Base-by-base conservation (phyloP, 192 early-diverging fungal genomes). In the Coemansia sp. region DNA sequence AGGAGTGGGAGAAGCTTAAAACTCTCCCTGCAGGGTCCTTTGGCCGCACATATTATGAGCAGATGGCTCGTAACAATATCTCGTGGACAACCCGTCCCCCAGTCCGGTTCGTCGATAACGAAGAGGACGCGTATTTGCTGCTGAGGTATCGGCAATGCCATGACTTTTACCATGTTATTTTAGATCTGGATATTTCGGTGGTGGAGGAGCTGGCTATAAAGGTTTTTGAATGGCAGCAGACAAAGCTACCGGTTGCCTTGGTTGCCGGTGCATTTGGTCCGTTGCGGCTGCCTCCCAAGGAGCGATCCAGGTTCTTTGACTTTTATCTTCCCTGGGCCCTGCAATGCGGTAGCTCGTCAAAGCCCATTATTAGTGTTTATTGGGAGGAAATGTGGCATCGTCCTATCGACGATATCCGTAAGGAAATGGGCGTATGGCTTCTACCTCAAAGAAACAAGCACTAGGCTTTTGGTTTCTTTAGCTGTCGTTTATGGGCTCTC, bases 181-280 rank as follows among this genome's bases (percentile, higher is more conserved):
- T 91, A 20, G 94, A 91, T 39, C 59, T 97, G 30, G 71, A 84
- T 14, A 80, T 89, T 2, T 86, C 87, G 3, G 88, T 96, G 5
- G 89, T 92, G 59, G 91, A 86, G 31, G 96, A 98, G 81, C 78
- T 97, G 50, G 93, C 88, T 5, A 80, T 98, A 36, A 98, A 98
- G 80, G 91, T 90, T 85, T 91, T 96, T 63, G 96, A 98, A 70
- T 86, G 88, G 72, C 81, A 81, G 10, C 96, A 98, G 63, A 94
- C 88, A 1, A 92, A 91, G 2, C 64, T 98, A 47, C 96, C 96
- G 11, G 87, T 98, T 67, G 86, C 90, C 0, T 71, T 87, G 67
- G 65, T 96, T n/a, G 82, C 86, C 12, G 88, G 88, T n/a, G 51
- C 90, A 6, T 80, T 91, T 68, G 96, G 93, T 0, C 93, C 92